Evolutionary conservation across 192 early-diverging fungal species (phyloP), one percentile per base, ranked within the genome.

Genomic region (Coemansia sp.): DNA sequence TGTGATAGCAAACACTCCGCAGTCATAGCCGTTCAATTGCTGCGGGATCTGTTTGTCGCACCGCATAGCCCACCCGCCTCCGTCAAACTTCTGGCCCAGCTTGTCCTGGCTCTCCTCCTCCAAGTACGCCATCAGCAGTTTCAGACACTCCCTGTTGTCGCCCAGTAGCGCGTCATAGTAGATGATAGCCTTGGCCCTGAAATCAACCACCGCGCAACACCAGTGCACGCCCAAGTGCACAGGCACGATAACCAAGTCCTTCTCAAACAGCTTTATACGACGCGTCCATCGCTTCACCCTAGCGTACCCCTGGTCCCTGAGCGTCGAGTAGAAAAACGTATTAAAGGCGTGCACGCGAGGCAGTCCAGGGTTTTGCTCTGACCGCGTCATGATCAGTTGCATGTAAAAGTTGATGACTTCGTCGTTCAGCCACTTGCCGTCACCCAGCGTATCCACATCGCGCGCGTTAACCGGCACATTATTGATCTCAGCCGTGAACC

Each of bases 341-440:
- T 91, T 98, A 73, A 96, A 98, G 31, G 87, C 87, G 66, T 95
- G 92, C 4, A 96, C 80, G 31, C 83, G 85, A 0, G 92, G 92
- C 35, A 88, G 58, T 20, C 45, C 56, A 0, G 79, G 59, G 34
- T 72, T 66, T 20, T 76, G 68, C 39, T 85, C 84, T 13, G 89
- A 68, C 11, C 96, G 86, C 0, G 85, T 75, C 64, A 89, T 85
- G 13, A 95, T 83, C 43, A 98, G 74, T 42, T 90, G 82, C 63
- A 91, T 86, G 73, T 96, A 98, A 76, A 91, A 94, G 71, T 98
- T 97, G 75, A 98, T 96, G 20, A 94, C 95, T 68, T 97, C 94
- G 72, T 98, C 96, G 72, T 98, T 97, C 8, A 98, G 83, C 96
- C 96, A 98, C 18, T 80, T 67, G 21, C 90, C 86, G 37, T 85